Evolutionary conservation across 805 yeast genomes (phyloP).

Genomic region (Wickerhamiella brachini): DNA sequence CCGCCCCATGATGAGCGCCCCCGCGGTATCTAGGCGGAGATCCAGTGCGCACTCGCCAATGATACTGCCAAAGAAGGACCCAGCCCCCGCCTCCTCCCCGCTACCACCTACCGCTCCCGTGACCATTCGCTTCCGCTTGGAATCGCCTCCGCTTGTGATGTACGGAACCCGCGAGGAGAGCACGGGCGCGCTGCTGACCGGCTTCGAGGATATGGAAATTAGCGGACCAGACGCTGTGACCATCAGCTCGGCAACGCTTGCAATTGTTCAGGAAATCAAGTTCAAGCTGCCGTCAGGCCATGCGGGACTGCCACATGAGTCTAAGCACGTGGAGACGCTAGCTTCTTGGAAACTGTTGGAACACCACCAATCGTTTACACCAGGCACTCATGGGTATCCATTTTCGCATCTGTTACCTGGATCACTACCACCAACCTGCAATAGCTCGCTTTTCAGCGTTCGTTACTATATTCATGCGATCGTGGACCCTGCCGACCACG

Average conservation of each 20-base stretch:
- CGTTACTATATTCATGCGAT: conserved; percentile 64
- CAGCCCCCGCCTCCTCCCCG: neutral
- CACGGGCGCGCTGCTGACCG: conserved; percentile 76
- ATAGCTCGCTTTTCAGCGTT: conserved; percentile 46
- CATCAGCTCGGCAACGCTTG: conserved; percentile 27
- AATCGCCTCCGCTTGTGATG: conserved; percentile 80
- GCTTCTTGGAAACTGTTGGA: conserved; percentile 82
- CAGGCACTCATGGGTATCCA: conserved; percentile 69
- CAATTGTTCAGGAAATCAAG: conserved; percentile 53
- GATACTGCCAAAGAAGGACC: neutral
- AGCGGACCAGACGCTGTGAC: conserved; percentile 36
- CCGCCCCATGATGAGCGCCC: neutral
- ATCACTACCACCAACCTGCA: conserved; percentile 60
- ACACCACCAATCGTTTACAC: conserved; percentile 37
- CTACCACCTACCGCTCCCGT: neutral
- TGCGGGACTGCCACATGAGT: conserved; percentile 11
- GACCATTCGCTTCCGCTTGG: conserved; percentile 29
- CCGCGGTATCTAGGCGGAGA: neutral
- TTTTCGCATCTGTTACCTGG: conserved; percentile 86
- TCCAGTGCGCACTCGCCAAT: neutral
- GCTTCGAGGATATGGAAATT: conserved; percentile 51
- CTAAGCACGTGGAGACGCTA: conserved; percentile 33
- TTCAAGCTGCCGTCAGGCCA: conserved; percentile 11
- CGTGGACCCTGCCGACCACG: conserved; percentile 14
- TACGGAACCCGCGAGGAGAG: conserved; percentile 70